Conservation (phyloP, 2,329 filamentous ascomycete genomes). For the Rutstroemia sp. region DNA sequence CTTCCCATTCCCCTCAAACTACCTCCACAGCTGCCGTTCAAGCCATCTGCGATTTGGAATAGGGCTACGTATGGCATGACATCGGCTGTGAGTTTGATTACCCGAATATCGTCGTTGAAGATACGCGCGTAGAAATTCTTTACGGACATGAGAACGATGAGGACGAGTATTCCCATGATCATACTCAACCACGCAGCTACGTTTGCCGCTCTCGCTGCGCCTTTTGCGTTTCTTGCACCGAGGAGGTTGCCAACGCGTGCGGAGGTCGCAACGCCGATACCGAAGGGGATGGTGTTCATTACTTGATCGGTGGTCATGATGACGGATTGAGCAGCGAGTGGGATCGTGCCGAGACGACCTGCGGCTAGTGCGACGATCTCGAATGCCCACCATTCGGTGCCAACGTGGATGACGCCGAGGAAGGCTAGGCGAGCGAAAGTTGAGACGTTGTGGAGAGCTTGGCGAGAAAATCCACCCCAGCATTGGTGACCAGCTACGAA, state of each 20-base stretch:
- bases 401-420: slow-evolving; percentile 74
- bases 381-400: slow-evolving; percentile 92
- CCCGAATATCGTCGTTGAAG: slow-evolving; percentile 71
- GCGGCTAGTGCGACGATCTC: slow-evolving; percentile 82
- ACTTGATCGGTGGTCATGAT: slow-evolving; percentile 88
- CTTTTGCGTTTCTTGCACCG: slow-evolving; percentile 56
- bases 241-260: slow-evolving; percentile 74
- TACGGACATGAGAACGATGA: slow-evolving; percentile 61
- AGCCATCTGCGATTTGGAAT: slow-evolving; percentile 83
- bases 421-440: slow-evolving; percentile 69
- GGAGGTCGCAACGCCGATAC: slow-evolving; percentile 74
- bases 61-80: slow-evolving; percentile 83
- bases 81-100: slow-evolving; percentile 64
- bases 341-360: slow-evolving; percentile 69
- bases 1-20: slow-evolving; percentile 75
- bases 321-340: slow-evolving; percentile 75
- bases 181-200: slow-evolving; percentile 67
- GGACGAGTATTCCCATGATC: slow-evolving; percentile 57
- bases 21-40: slow-evolving; percentile 80
- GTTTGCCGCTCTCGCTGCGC: slow-evolving; percentile 66
- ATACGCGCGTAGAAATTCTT: slow-evolving; percentile 68
- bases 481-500: slow-evolving; percentile 66
- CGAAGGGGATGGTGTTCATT: slow-evolving; percentile 75
- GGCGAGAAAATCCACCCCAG: slow-evolving; percentile 68
- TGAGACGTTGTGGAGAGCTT: slow-evolving; percentile 57